phyloP scores from a whole-genome alignment of 331 rosid species.

The Dryas integrifolia region DNA sequence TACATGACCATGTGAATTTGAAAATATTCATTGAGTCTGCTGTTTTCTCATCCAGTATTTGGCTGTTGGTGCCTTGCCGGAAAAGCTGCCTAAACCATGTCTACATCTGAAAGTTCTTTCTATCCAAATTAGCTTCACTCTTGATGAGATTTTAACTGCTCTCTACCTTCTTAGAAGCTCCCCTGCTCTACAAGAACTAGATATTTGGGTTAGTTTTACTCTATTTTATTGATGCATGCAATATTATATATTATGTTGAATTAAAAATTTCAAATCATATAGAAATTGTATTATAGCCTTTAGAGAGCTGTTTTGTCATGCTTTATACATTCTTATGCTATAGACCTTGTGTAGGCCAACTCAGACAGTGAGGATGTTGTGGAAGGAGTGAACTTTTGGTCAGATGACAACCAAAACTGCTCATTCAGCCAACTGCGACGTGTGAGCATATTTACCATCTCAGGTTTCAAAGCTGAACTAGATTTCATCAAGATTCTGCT shows the following conservation, averaged over 20 bases:
- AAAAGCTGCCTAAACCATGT: background rate
- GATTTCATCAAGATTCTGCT: too few species aligned
- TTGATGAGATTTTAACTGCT: constrained; percentile 42
- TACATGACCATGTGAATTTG: too few species aligned
- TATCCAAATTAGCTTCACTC: constrained; percentile 37
- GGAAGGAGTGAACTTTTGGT: background rate
- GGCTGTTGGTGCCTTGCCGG: background rate
- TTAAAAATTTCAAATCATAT: background rate
- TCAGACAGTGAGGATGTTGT: constrained; percentile 26
- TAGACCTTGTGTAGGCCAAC: constrained; percentile 31
- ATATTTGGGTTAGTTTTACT: constrained; percentile 39
- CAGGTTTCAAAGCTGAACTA: too few species aligned
- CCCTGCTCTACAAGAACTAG: constrained; percentile 46
- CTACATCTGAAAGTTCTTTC: constrained; percentile 25
- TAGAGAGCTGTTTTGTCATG: background rate
- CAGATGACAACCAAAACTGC: background rate
- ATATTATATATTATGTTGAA: background rate
- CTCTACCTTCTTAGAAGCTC: constrained; percentile 52
- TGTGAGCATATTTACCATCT: constrained; percentile 30
- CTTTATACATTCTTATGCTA: background rate
- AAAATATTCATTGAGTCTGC: background rate
- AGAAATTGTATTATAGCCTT: background rate
- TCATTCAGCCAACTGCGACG: constrained; percentile 32
- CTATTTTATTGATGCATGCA: too few species aligned
- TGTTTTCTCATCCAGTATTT: background rate